Evolutionary conservation across 495 filamentous ascomycete genomes (phyloP).

Genomic region (Lichenothelia convexa): DNA sequence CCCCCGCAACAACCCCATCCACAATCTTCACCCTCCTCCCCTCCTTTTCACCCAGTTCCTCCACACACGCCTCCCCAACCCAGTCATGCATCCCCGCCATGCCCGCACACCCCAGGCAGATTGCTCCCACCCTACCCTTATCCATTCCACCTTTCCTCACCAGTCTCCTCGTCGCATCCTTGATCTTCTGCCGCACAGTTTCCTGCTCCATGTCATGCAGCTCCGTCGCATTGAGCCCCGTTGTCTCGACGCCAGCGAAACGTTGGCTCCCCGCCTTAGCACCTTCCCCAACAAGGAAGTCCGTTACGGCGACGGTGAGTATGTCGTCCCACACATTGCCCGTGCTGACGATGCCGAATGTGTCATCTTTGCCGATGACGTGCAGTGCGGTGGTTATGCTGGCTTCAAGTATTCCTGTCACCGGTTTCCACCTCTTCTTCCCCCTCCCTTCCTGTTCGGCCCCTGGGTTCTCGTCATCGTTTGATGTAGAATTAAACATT

Average conservation of each 20-base stretch:
- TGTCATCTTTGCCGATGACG: slow-evolving; percentile 28
- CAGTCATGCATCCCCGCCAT: slow-evolving; percentile 80
- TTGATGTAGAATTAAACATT: too few species aligned
- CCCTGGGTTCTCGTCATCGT: too few species aligned
- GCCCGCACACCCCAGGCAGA: slow-evolving; percentile 70
- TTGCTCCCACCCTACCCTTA: slow-evolving; percentile 38
- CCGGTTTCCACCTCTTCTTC: too few species aligned
- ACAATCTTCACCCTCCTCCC: slow-evolving; percentile 50
- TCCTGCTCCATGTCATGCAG: slow-evolving; percentile 49
- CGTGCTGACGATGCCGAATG: slow-evolving; percentile 81
- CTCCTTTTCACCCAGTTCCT: slow-evolving; percentile 39
- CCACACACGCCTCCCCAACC: slow-evolving; percentile 49
- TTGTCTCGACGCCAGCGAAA: slow-evolving; percentile 70
- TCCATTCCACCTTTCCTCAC: slow-evolving; percentile 34
- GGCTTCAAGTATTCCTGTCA: slow-evolving; percentile 81
- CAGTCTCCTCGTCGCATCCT: slow-evolving; percentile 41
- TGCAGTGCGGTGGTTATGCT: slow-evolving; percentile 41
- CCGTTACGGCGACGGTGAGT: slow-evolving; percentile 40
- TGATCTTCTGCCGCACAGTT: slow-evolving; percentile 48
- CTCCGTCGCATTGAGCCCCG: slow-evolving; percentile 63
- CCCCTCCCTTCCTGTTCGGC: slow-evolving; percentile 11
- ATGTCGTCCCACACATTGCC: slow-evolving; percentile 66
- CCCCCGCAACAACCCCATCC: slow-evolving; percentile 69
- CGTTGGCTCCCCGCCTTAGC: slow-evolving; percentile 9
- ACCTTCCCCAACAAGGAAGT: slow-evolving; percentile 28